phyloP scores from a whole-genome alignment of 2,329 filamentous ascomycete species.

The Fusarium duplospermum region DNA sequence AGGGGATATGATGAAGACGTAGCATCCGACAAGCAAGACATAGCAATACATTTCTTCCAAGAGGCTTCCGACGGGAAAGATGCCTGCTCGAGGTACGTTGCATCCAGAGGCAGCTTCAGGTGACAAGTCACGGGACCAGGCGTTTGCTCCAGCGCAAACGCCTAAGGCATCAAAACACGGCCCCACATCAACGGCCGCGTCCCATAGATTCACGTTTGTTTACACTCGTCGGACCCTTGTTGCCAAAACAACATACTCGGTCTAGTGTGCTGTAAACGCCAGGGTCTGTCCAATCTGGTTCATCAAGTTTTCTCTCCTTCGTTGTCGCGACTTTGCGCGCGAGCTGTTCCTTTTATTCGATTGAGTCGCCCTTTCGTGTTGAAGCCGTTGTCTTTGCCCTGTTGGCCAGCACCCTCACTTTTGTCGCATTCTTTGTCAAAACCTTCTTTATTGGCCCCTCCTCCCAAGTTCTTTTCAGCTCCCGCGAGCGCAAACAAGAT shows the following conservation, averaged over 20 bases:
- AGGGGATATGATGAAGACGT: background rate
- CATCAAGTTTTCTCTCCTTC: conserved; percentile 35
- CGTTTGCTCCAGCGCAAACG: background rate
- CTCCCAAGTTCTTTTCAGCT: conserved; percentile 28
- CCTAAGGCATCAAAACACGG: conserved; percentile 41
- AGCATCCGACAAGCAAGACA: background rate
- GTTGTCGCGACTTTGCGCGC: conserved; percentile 42
- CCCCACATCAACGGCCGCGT: conserved; percentile 41
- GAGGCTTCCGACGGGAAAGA: background rate
- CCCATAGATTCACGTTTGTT: conserved; percentile 44
- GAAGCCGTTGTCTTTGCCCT: conserved; percentile 26
- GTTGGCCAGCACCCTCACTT: conserved; percentile 33
- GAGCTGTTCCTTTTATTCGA: conserved; percentile 34
- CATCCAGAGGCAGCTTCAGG: conserved; percentile 10
- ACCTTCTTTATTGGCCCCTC: conserved; percentile 28
- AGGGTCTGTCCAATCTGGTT: conserved; percentile 40
- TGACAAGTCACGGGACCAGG: conserved; percentile 29
- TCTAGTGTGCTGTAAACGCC: conserved; percentile 35
- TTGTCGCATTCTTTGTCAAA: conserved; percentile 31
- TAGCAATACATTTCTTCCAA: background rate
- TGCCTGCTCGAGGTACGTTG: background rate
- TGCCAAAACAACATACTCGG: conserved; percentile 45
- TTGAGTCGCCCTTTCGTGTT: conserved; percentile 26
- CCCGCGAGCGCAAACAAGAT: conserved; percentile 52
- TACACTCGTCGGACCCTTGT: conserved; percentile 39